Evolutionary conservation across 2,329 filamentous ascomycete genomes (phyloP).

Genomic region (Penicillium sp.): DNA sequence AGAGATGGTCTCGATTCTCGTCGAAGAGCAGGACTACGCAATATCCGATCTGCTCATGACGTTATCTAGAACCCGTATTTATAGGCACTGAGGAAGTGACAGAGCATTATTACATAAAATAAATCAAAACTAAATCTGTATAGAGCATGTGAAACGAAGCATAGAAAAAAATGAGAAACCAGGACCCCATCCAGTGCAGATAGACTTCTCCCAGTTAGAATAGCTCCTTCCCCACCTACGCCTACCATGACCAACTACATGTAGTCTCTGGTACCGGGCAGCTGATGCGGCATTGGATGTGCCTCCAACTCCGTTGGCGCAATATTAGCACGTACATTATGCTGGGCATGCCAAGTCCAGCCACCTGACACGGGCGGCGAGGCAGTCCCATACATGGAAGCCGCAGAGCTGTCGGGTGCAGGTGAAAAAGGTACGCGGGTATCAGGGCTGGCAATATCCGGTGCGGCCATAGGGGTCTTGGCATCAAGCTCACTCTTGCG

Average conservation of each 20-base stretch:
- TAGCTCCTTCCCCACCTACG: background rate
- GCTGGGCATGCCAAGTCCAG: constrained; percentile 18
- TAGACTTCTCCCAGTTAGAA: background rate
- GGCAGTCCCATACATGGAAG: constrained; percentile 1
- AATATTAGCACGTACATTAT: background rate
- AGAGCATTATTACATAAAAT: too few species aligned
- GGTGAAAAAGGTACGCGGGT: constrained; percentile 7
- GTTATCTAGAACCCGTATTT: too few species aligned
- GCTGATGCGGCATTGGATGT: constrained; percentile 3
- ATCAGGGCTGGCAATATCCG: constrained; percentile 9
- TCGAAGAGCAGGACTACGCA: too few species aligned
- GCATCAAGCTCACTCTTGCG: constrained; percentile 18
- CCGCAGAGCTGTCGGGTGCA: background rate
- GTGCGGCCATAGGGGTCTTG: background rate
- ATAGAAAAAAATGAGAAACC: background rate
- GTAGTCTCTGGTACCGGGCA: constrained; percentile 1
- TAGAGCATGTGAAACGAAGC: background rate
- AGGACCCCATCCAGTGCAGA: background rate
- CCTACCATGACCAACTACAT: background rate
- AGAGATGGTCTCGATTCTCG: too few species aligned
- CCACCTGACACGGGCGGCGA: constrained; percentile 4
- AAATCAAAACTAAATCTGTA: background rate
- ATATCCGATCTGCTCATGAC: too few species aligned
- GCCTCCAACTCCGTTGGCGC: constrained; percentile 20
- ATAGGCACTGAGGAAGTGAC: too few species aligned